phyloP scores from a whole-genome alignment of 257 asterid genomes.

The Solanum gandarillasii region DNA sequence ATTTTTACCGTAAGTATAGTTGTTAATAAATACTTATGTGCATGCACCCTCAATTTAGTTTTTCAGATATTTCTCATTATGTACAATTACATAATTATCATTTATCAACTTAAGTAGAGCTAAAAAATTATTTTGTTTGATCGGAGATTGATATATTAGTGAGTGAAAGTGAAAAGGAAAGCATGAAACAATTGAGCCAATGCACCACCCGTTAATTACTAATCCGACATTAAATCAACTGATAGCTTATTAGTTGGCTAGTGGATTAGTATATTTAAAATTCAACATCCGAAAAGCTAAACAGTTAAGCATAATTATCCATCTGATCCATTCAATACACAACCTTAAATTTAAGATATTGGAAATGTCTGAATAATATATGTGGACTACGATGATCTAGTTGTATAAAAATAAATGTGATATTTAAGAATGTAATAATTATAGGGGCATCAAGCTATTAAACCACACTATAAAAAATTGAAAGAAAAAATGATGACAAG shows the following conservation, averaged over 20 bases:
- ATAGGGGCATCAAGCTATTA: no score
- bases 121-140: no score
- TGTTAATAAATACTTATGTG: not conserved
- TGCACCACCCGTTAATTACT: not conserved
- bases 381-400: not conserved
- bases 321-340: no score
- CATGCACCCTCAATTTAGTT: not conserved
- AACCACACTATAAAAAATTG: not conserved
- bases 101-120: not conserved
- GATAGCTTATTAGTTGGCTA: not conserved
- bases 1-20: not conserved
- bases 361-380: no score
- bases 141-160: no score
- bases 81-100: not conserved
- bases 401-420: not conserved
- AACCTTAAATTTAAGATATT: not conserved
- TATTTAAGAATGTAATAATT: not conserved
- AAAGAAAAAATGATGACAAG: not conserved
- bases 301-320: no score
- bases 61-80: not conserved
- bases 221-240: not conserved
- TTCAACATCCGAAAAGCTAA: not conserved
- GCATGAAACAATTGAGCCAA: not conserved
- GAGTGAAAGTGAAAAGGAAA: not conserved
- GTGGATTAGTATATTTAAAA: not conserved